Percentiles rank a stretch among this genome's conserved stretches.
Conservation (phyloP, 2,329 filamentous ascomycete genomes). For the Aspergillus clavatus region DNA sequence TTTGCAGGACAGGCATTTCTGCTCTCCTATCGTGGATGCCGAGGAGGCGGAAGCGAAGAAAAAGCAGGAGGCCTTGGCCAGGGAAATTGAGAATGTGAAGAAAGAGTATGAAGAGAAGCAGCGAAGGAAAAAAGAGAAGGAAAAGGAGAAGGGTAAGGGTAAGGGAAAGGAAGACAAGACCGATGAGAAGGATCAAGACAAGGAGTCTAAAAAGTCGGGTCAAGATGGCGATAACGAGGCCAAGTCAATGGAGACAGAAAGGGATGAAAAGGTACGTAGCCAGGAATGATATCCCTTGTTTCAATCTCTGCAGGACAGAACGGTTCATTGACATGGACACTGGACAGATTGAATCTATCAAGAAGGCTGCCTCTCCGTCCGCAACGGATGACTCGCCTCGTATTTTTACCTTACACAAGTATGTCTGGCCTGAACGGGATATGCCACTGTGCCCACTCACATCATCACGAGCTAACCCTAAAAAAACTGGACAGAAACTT, state of each 20-base stretch:
- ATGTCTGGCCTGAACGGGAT: conserved; percentile 14
- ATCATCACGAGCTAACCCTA: conserved; percentile 1
- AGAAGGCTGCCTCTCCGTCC: conserved; percentile 40
- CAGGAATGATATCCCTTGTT: neutral
- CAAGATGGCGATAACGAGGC: conserved; percentile 42
- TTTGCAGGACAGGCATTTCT: conserved; percentile 78
- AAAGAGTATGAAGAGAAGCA: conserved; percentile 69
- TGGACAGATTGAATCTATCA: conserved; percentile 38
- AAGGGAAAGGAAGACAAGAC: conserved; percentile 49
- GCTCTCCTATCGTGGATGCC: conserved; percentile 50
- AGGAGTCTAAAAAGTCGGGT: conserved; percentile 43
- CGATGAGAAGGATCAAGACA: conserved; percentile 46
- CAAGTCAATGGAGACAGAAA: conserved; percentile 41
- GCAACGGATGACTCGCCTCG: conserved; percentile 64
- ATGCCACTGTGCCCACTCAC: conserved; percentile 1
- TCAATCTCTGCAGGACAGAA: conserved; percentile 3
- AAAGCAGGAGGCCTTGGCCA: conserved; percentile 41
- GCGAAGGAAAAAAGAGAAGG: conserved; percentile 62
- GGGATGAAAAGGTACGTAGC: conserved; percentile 53
- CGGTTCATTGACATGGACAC: conserved; percentile 7
- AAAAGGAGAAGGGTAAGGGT: conserved; percentile 55
- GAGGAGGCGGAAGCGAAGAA: conserved; percentile 40
- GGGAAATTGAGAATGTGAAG: conserved; percentile 45
- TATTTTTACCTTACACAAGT: conserved; percentile 81
- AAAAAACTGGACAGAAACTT: conserved; percentile 58